Evolutionary conservation across 805 yeast species (phyloP), one percentile per base, ranked within the genome.

Genomic region (Kodamaea hsintzibuensis): DNA sequence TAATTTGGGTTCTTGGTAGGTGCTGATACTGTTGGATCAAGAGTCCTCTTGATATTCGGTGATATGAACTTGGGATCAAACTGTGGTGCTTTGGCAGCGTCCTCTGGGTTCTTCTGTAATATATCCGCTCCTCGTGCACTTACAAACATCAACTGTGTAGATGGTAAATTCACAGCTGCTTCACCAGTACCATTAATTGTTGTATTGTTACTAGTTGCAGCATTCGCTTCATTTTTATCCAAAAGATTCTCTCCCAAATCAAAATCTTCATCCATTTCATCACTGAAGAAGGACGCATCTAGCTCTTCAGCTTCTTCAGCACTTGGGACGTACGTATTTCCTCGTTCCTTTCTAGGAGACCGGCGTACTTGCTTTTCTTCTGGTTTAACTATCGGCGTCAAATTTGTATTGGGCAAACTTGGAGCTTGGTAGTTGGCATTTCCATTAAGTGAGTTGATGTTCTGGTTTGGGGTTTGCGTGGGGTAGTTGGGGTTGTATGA

Each of bases 1-100:
- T 10, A 39, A 49, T 22, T 50, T 22, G 52, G 49, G 35, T 47
- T 50, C 16, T 42, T 51, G 12, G 47, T 51, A 3, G 54, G 54
- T 2, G 83, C 81, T 0, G 92, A 87, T 54, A 81, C 84, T 1
- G 79, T 76, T 46, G 86, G 93, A 65, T 88, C 91, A 12, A 86
- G 73, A 0, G 87, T 84, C 16, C 77, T 66, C 44, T 73, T 62
- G 52, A 83, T 80, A 57, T 76, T 79, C 12, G 57, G 60, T 78
- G 80, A 5, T 82, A 82, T 43, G 81, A 82, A 51, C 80, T 81
- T 63, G 39, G 76, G 67, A 56, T 83, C 81, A 57, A 78, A 82
- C 50, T 79, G 82, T 0, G 88, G 83, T 47, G 85, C 79, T 59
- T 78, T 83, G n/a, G 78, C 66, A 49, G 75, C 69, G 1, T 73